Base-by-base conservation (phyloP, 2,329 filamentous ascomycete species). In the Aspergillus intermedius region DNA sequence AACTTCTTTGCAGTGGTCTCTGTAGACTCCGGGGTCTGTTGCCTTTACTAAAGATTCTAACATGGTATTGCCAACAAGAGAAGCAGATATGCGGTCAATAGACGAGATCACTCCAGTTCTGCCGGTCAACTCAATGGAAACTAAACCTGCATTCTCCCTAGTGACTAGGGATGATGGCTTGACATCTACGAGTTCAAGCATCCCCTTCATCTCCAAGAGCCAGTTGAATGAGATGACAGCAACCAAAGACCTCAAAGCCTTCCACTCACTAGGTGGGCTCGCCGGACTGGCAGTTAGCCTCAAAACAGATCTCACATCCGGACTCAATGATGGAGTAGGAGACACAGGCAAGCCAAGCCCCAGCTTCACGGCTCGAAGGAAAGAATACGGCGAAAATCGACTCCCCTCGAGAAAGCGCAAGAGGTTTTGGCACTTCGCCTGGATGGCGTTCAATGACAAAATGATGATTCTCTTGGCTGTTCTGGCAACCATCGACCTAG, bases 361-460 rank as follows among this genome's bases (percentile, higher is more conserved):
- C 68, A 9, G 10, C 3, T 85, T 78, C 54, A 59, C 62, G 15
- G 87, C 90, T 57, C 81, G 87, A 19, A 85, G 79, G 60, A 81
- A 84, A 32, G 74, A 89, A 5, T 91, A 81, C 62, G 82, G 80
- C 46, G 78, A 81, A 53, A 90, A 90, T 56, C 72, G 74, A 25
- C 69, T 87, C 13, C 84, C 84, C 0, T 81, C 81, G 54, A 80
- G 80, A 58, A 86, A 86, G 60, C 74, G 82, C 21, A 89, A 88
- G 64, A 83, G 75, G 34, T 82, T 90, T 45, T 73, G 85, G 52
- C 75, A 83, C 59, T 70, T 90, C 13, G 83, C 83, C 54, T 91
- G 87, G 87, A 85, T 88, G 59, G 86, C 86, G 1, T 88, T 88
- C 69, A 89, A 90, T 61, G 87, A 91, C 68, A 91, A 90, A 60